Conservation (phyloP, 768 basidiomycete species). For the Tricholoma furcatifolium region DNA sequence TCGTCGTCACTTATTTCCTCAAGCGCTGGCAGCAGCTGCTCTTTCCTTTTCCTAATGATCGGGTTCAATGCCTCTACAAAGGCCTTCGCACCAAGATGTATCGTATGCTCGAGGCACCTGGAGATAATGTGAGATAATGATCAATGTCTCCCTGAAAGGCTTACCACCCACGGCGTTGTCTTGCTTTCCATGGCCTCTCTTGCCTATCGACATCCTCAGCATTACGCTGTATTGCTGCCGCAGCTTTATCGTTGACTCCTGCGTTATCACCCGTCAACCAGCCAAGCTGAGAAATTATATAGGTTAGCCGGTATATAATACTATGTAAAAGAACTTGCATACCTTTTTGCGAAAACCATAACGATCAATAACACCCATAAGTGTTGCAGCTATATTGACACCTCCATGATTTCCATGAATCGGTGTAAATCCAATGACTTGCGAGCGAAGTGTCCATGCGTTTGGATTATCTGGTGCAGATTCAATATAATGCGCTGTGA, state of each 20-base stretch:
- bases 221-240: slow-evolving; percentile 16
- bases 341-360: slow-evolving; percentile 9
- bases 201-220: slow-evolving; percentile 11
- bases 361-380: slow-evolving; percentile 1
- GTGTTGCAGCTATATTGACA: neutral
- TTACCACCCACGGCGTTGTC: slow-evolving; percentile 19
- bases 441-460: slow-evolving; percentile 3
- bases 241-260: slow-evolving; percentile 23
- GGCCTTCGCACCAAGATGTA: slow-evolving; percentile 26
- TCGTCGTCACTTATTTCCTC: slow-evolving; percentile 6
- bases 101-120: slow-evolving; percentile 33
- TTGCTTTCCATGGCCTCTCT: slow-evolving; percentile 19
- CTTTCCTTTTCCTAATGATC: slow-evolving; percentile 3
- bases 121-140: slow-evolving; percentile 1
- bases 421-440: slow-evolving; percentile 7
- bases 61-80: slow-evolving; percentile 26
- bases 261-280: slow-evolving; percentile 31
- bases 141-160: neutral
- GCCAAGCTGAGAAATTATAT: slow-evolving; percentile 20
- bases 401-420: slow-evolving; percentile 13
- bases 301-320: neutral
- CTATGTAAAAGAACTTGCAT: neutral
- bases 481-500: slow-evolving; percentile 15
- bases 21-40: neutral
- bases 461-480: slow-evolving; percentile 8